These are phyloP conservation scores for Fusarium tanahbumbuense DNA, from an alignment of 2,329 filamentous ascomycete genomes.

Conservation along the genomic window DNA sequence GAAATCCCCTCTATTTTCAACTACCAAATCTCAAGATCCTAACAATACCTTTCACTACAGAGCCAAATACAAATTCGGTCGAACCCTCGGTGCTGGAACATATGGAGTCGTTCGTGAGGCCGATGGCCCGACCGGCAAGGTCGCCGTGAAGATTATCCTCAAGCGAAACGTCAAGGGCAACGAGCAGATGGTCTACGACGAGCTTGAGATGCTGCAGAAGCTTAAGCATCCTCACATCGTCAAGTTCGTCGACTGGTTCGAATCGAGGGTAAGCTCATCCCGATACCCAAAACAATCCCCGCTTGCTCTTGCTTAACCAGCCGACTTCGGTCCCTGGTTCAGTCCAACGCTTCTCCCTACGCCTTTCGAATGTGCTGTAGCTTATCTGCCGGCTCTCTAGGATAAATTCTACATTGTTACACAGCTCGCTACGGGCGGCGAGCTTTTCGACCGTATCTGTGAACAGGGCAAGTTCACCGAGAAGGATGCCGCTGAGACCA, in stretches of 20 bases:
- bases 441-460: conserved; percentile 97
- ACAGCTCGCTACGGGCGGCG: conserved; percentile 92
- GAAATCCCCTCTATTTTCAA: conserved; percentile 41
- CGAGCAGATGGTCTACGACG: conserved; percentile 98
- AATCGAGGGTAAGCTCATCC: conserved; percentile 79
- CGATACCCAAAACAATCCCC: neutral
- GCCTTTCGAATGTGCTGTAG: neutral
- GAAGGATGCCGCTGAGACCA: conserved; percentile 96
- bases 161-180: conserved; percentile 99
- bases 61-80: conserved; percentile 89
- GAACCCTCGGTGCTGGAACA: conserved; percentile 93
- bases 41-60: conserved; percentile 57
- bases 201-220: conserved; percentile 90
- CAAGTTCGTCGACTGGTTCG: conserved; percentile 98
- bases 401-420: conserved; percentile 99
- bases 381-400: conserved; percentile 57
- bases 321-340: conserved; percentile 4
- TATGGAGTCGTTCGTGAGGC: conserved; percentile 99
- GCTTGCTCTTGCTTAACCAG: neutral
- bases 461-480: conserved; percentile 98
- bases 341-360: conserved; percentile 6
- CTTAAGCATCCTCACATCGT: conserved; percentile 96
- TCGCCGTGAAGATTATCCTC: conserved; percentile 97
- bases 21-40: conserved; percentile 42
- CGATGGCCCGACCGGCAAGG: conserved; percentile 83